phyloP scores from a whole-genome alignment of 176 grass and related monocot species.

The Echinochloa phyllopogon region DNA sequence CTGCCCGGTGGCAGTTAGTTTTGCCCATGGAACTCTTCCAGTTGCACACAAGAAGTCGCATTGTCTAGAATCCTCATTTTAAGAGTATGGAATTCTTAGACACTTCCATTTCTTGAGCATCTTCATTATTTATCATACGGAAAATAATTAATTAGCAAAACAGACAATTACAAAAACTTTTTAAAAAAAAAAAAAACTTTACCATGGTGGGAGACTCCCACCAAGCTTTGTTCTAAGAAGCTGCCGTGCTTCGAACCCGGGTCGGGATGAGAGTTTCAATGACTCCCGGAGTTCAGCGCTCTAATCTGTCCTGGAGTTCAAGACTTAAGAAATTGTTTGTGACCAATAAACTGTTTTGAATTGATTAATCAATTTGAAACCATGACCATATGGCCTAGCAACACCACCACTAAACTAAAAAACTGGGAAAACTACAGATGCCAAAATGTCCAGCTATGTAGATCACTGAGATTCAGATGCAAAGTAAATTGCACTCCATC shows the following conservation, averaged over 20 bases:
- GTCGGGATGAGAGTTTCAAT: too few relatives aligned
- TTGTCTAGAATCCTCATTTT: neutral
- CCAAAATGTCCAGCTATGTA: conserved; percentile 1
- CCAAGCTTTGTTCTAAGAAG: too few relatives aligned
- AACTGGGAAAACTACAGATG: neutral
- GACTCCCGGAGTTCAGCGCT: too few relatives aligned
- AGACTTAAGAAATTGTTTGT: too few relatives aligned
- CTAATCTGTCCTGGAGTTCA: too few relatives aligned
- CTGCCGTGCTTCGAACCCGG: too few relatives aligned
- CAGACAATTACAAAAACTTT: neutral
- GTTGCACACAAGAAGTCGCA: neutral
- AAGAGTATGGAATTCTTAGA: neutral
- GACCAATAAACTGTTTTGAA: neutral
- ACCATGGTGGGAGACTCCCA: too few relatives aligned
- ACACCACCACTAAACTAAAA: neutral
- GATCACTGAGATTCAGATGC: neutral
- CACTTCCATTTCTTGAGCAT: neutral
- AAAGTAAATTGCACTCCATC: conserved; percentile 16
- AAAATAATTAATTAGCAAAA: conserved; percentile 16
- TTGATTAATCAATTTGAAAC: neutral
- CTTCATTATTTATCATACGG: neutral
- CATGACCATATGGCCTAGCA: neutral
- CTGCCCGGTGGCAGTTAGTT: neutral
- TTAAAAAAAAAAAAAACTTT: too few relatives aligned
- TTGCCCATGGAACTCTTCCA: conserved; percentile 4